Base-by-base conservation (phyloP, 2,329 filamentous ascomycete species). In the Septoria petroselini region DNA sequence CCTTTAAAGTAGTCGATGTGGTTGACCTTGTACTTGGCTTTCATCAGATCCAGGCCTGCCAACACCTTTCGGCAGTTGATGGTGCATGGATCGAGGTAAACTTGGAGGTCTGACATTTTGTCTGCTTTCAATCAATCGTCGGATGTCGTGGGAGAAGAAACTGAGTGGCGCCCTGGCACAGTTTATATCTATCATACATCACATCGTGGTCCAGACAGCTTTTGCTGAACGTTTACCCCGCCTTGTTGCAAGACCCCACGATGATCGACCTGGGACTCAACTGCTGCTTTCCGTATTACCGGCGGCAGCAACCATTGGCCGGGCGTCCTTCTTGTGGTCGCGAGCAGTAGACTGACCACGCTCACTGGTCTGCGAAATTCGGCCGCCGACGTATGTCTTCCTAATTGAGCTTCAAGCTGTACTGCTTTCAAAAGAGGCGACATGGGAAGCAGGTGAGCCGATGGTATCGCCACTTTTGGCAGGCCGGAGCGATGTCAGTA, bases 11-110 rank as follows among this genome's bases (percentile, higher is more conserved):
- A 73, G 53, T 69, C 58, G 49, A 73, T 65, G 45, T 61, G 62
- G 41, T 71, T 64, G 43, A 66, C 59, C 4, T 71, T 61, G 57
- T 69, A 71, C 44, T 67, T 57, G 14, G 61, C 60, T 25, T 65
- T 64, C 25, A 72, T 59, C 34, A 71, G 54, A 27, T 70, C 63
- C 15, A 73, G 61, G 7, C 67, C 70, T 30, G 71, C 70, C 21
- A 73, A 62, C 9, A 72, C 66, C 50, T 73, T 73, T 41, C 67
- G 68, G 49, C 64, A 64, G 59, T 73, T 73, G 63, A 72, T 60
- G 19, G 70, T 73, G 55, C 66, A 69, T 7, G 70, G 70, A 52
- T 72, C 70, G 51, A 68, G 60, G 54, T 70, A 69, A 29, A 70
- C 48, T 48, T 65, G 53, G 27, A 69, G 55, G 2, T 57, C 25